Evolutionary conservation across 176 grass and related monocot species (phyloP).

Genomic region (Elymus sibiricus): DNA sequence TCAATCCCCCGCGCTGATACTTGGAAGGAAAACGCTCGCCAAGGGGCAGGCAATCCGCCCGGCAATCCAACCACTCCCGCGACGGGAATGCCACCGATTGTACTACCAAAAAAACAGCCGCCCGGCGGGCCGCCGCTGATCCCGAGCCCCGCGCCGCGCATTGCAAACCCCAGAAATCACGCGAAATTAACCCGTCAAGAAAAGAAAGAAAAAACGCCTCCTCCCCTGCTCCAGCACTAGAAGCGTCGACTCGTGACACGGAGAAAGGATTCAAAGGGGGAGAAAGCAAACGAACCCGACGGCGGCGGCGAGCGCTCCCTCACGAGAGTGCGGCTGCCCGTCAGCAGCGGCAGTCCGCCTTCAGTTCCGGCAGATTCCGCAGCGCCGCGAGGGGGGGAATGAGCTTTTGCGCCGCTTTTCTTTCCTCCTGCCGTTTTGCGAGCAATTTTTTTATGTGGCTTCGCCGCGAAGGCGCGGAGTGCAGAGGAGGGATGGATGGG

Average conservation of each 20-base stretch:
- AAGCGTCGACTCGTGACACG: neutral
- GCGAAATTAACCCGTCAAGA: neutral
- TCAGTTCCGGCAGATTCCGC: neutral
- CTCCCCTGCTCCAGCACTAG: neutral
- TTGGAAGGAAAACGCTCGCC: neutral
- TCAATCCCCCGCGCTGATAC: neutral
- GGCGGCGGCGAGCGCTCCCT: neutral
- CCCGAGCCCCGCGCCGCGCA: neutral
- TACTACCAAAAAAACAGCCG: neutral
- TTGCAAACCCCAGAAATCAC: constrained; percentile 9
- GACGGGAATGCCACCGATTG: constrained; percentile 8
- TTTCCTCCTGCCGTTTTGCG: neutral
- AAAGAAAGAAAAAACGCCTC: neutral
- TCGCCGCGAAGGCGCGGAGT: constrained; percentile 11
- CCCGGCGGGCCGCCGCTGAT: neutral
- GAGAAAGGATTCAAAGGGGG: neutral
- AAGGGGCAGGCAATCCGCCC: neutral
- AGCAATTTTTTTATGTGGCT: neutral
- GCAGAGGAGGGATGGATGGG: neutral
- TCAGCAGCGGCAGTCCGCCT: neutral
- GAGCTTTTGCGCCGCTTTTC: neutral
- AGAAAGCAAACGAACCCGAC: neutral
- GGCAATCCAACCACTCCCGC: neutral
- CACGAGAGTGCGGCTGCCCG: neutral
- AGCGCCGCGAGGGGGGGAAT: neutral